Evolutionary conservation across 345 rosid species (phyloP), one percentile per base, ranked within the genome.

Genomic region (Triadica sebifera): DNA sequence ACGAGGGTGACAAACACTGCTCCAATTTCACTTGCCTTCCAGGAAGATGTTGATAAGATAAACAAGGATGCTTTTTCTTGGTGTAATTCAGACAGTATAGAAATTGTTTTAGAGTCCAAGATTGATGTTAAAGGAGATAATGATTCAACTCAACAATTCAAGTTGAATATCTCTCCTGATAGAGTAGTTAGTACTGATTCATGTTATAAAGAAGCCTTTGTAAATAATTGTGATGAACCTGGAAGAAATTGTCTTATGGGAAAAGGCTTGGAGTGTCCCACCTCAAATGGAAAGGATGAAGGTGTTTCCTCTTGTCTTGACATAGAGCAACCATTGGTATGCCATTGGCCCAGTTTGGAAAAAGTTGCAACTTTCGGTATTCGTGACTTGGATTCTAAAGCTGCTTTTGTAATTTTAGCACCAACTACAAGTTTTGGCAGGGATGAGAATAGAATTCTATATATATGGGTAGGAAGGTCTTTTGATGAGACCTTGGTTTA

Each of bases 381-480:
- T 60, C 67, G 81, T 75, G 81, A 77, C 81, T 78, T 94, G 84
- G 86, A 86, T 79, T 84, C 97, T 7, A 78, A 86, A 79, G 86
- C 90, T 77, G 92, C 89, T 58, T 84, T 89, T 79, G 89, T 80
- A 62, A 78, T 94, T 77, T 75, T 78, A 65, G 74, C 83, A 65
- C 80, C 89, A 67, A 53, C 72, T 68, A 79, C 84, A 67, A 64
- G 20, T 75, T 73, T 85, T 61, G 87, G 82, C 77, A 85, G 79
- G 74, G 78, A 71, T 70, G 71, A 79, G 65, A 73, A 72, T 85
- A 84, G 85, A 82, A 76, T 73, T 86, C 86, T 94, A 58, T 86
- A 88, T 82, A 75, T 94, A 77, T 94, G 98, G 98, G 74, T 91
- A 77, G 98, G 97, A 83, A 88, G 80, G 81, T 87, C 86, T 80